Evolutionary conservation across 2,329 filamentous ascomycete genomes (phyloP).

Genomic region (Clonostachys rhizophaga): DNA sequence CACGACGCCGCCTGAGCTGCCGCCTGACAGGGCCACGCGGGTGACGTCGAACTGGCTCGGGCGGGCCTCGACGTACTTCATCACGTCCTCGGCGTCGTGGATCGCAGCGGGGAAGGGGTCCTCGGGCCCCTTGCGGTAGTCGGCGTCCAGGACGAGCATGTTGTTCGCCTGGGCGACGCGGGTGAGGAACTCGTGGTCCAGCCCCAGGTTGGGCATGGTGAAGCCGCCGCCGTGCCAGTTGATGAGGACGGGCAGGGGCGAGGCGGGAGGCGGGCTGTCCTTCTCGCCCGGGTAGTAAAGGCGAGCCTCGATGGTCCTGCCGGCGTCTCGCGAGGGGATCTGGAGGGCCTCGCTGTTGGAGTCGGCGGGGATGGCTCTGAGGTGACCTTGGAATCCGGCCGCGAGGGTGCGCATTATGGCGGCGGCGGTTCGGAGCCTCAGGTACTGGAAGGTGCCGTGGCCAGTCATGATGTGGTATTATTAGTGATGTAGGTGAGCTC

Average conservation of each 20-base stretch:
- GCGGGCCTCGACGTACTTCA: conserved; percentile 17
- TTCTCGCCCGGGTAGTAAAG: too few species aligned
- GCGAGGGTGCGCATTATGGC: too few species aligned
- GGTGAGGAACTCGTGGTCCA: conserved; percentile 28
- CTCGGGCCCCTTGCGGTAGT: conserved; percentile 34
- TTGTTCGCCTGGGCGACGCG: conserved; percentile 17
- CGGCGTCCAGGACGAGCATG: conserved; percentile 17
- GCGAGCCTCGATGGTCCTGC: too few species aligned
- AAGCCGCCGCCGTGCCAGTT: conserved; percentile 30
- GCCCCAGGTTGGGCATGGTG: conserved; percentile 25
- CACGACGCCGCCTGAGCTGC: conserved; percentile 39
- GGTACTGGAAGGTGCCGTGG: too few species aligned
- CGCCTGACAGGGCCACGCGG: conserved; percentile 36
- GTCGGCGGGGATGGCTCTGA: too few species aligned
- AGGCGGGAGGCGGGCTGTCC: too few species aligned
- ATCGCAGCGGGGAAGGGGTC: conserved; percentile 28
- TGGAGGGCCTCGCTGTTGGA: too few species aligned
- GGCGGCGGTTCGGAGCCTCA: too few species aligned
- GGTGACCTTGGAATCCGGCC: too few species aligned
- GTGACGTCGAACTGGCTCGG: conserved; percentile 23
- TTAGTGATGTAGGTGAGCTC: too few species aligned
- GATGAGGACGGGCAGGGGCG: conserved; percentile 14
- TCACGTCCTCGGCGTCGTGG: conserved; percentile 26
- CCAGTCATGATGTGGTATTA: too few species aligned
- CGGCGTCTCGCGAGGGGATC: too few species aligned